These are phyloP conservation scores for Rhynchosporium secalis DNA, from an alignment of 2,329 filamentous ascomycete species.

Conservation along the genomic window DNA sequence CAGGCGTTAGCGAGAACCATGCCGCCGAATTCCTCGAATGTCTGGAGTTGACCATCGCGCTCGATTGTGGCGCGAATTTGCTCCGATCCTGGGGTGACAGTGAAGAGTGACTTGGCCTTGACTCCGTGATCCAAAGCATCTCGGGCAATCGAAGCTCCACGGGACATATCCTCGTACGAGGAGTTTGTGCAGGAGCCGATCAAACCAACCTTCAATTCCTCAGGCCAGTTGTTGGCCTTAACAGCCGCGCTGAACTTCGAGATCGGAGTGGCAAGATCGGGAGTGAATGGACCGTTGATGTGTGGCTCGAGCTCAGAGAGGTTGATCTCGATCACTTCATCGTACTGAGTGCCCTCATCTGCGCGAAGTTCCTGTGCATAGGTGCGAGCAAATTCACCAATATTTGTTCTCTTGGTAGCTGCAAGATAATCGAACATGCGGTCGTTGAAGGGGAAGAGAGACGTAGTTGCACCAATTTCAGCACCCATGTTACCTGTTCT, in stretches of 20 bases:
- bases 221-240: conserved; percentile 92
- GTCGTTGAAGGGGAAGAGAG: conserved; percentile 96
- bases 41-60: conserved; percentile 86
- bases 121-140: conserved; percentile 90
- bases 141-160: conserved; percentile 85
- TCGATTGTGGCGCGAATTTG: conserved; percentile 89
- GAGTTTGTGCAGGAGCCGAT: conserved; percentile 99
- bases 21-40: conserved; percentile 94
- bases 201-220: conserved; percentile 93
- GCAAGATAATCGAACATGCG: conserved; percentile 94
- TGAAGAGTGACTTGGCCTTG: conserved; percentile 92
- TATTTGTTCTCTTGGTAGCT: conserved; percentile 85
- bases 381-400: conserved; percentile 83
- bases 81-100: conserved; percentile 93
- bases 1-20: conserved; percentile 95
- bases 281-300: conserved; percentile 98
- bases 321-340: conserved; percentile 95
- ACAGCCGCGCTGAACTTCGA: conserved; percentile 96
- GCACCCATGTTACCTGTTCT: conserved; percentile 16
- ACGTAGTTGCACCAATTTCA: conserved; percentile 78
- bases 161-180: conserved; percentile 85
- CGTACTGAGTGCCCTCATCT: conserved; percentile 91
- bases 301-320: conserved; percentile 92
- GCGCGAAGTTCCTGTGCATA: conserved; percentile 85
- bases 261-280: conserved; percentile 95